Evolutionary conservation across 2,329 filamentous ascomycete species (phyloP).

Genomic region (Thelonectria blattea): DNA sequence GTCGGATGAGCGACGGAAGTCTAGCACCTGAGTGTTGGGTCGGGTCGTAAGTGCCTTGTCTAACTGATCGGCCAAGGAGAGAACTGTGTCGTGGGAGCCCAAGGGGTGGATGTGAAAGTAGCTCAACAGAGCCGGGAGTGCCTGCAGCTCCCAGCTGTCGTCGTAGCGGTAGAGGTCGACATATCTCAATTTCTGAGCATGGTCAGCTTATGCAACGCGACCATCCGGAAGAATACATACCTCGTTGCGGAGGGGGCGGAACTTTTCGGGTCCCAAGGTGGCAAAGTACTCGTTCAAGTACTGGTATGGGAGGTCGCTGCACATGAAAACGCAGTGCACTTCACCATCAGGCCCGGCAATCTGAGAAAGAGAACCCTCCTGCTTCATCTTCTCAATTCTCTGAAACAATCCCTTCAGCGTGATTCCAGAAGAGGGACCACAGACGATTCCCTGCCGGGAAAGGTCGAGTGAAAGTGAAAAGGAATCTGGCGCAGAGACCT

Average conservation of each 20-base stretch:
- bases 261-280: constrained; percentile 55
- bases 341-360: constrained; percentile 53
- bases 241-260: constrained; percentile 54
- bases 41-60: constrained; percentile 35
- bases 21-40: constrained; percentile 48
- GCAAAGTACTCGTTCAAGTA: constrained; percentile 65
- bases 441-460: constrained; percentile 64
- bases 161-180: constrained; percentile 63
- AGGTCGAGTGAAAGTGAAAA: constrained; percentile 60
- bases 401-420: constrained; percentile 59
- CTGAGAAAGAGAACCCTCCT: constrained; percentile 50
- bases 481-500: constrained; percentile 60
- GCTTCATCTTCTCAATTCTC: constrained; percentile 55
- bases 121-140: constrained; percentile 46
- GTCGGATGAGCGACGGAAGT: constrained; percentile 50
- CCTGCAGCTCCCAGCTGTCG: constrained; percentile 58
- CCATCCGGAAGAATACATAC: constrained; percentile 28
- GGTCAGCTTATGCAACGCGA: no score
- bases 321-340: constrained; percentile 64
- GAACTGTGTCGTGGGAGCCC: constrained; percentile 32
- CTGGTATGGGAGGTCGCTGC: constrained; percentile 67
- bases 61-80: constrained; percentile 35
- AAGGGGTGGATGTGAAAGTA: constrained; percentile 42
- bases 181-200: constrained; percentile 48
- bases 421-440: constrained; percentile 66